Evolutionary conservation across 2,329 filamentous ascomycete species (phyloP), one percentile per base, ranked within the genome.

Genomic region (Penicillium paneum): DNA sequence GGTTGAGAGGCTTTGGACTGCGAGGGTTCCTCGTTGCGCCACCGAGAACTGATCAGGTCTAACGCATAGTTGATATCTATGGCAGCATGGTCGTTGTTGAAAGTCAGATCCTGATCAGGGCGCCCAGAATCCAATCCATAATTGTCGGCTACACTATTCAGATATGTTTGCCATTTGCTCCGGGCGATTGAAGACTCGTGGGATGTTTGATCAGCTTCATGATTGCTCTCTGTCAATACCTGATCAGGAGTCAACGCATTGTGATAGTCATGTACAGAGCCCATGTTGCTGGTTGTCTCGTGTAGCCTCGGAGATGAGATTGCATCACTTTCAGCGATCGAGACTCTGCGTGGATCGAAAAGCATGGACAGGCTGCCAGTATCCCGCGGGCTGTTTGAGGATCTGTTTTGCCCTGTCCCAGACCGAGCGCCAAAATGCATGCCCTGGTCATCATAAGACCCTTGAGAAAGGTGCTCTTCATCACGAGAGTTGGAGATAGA

Each of bases 91-190:
- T 93, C 89, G 64, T 91, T 83, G 62, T 92, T 92, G 47, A 80
- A 82, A 28, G 84, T 83, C 1, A 89, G 74, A 63, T 93, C 89
- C 19, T 83, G 74, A 71, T 93, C 89, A 10, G 81, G 80, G 56
- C 84, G 78, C 0, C 89, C 90, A 52, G 83, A 78, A 65, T 93
- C 90, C 56, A 88, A 81, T 6, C 90, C 89, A 67, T 89, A 91
- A 49, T 73, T 71, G 31, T 74, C 68, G 8, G 67, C 67, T n/a
- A 71, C 68, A 17, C 62, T 70, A 7, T 60, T 71, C 21, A 71
- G 60, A 55, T 71, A 68, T 5, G 64, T 60, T 3, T 67, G 63
- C 68, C 67, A 70, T 54, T 68, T 70, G 46, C 50, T 66, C 41
- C 66, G 63, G 2, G 67, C 62, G 5, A 55, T 55, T 13, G 59